phyloP scores from a whole-genome alignment of 768 basidiomycete species.

The Amanita subjunquillea region DNA sequence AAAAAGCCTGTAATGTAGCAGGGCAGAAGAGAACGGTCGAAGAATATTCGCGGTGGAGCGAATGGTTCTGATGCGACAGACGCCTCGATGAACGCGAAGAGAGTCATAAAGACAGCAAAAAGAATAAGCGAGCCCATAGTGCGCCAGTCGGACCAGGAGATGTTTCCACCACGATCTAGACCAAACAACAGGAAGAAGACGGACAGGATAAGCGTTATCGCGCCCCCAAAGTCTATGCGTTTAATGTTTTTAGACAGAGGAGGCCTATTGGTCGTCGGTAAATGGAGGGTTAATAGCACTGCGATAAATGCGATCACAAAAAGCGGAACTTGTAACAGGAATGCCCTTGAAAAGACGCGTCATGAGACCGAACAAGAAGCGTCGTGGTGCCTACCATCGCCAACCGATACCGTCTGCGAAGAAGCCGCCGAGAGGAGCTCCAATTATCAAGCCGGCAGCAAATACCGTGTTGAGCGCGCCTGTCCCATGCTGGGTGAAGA shows the following conservation, averaged over 20 bases:
- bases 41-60: slow-evolving; percentile 43
- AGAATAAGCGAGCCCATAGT: slow-evolving; percentile 26
- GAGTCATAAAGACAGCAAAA: slow-evolving; percentile 21
- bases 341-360: slow-evolving; percentile 27
- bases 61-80: slow-evolving; percentile 45
- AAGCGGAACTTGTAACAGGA: slow-evolving; percentile 51
- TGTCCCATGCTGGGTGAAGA: slow-evolving; percentile 9
- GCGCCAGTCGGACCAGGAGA: slow-evolving; percentile 31
- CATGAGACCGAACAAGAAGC: not conserved
- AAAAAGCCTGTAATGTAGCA: slow-evolving; percentile 55
- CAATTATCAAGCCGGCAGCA: slow-evolving; percentile 43
- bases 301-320: slow-evolving; percentile 42
- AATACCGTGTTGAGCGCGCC: slow-evolving; percentile 53
- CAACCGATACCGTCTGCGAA: slow-evolving; percentile 57
- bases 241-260: slow-evolving; percentile 41
- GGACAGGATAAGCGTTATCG: slow-evolving; percentile 39
- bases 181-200: slow-evolving; percentile 48
- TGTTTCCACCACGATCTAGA: slow-evolving; percentile 43
- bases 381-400: slow-evolving; percentile 36
- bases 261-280: slow-evolving; percentile 32
- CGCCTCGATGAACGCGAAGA: slow-evolving; percentile 38
- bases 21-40: slow-evolving; percentile 37
- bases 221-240: slow-evolving; percentile 55
- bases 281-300: slow-evolving; percentile 40
- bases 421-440: slow-evolving; percentile 56